Conservation (phyloP, 257 asterid species). For the Solanum sparsipilum region DNA sequence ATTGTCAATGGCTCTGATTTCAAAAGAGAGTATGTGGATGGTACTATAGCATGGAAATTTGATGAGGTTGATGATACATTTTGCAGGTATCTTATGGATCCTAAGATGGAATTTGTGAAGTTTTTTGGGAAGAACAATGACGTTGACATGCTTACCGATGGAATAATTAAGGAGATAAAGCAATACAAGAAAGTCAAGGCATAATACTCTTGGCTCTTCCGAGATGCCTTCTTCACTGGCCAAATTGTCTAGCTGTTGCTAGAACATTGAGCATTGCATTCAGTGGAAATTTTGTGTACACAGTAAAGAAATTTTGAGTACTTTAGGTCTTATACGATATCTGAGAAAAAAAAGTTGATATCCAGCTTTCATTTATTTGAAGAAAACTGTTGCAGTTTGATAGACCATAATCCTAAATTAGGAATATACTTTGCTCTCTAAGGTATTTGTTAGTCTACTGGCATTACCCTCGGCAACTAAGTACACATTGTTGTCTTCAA, state of each 20-base stretch:
- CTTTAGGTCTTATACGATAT: not conserved
- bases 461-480: not conserved
- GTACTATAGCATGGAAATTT: not conserved
- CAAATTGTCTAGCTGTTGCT: not conserved
- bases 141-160: conserved; percentile 52
- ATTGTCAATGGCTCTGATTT: not conserved
- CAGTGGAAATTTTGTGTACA: not conserved
- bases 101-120: conserved; percentile 77
- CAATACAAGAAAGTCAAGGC: conserved; percentile 46
- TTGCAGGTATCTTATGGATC: conserved; percentile 89
- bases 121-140: conserved; percentile 76
- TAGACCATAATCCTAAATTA: not conserved
- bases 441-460: not conserved
- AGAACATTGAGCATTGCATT: not conserved
- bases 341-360: not conserved
- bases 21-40: not conserved
- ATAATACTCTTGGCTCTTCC: not conserved
- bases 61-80: not conserved
- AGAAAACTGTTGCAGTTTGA: not conserved
- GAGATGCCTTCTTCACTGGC: no score
- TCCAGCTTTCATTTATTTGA: not conserved
- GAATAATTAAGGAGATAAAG: conserved; percentile 69
- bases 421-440: not conserved
- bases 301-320: not conserved
- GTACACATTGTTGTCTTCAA: not conserved